These are phyloP conservation scores for Chalciporus sp. DNA, from an alignment of 1,284 basidiomycete species.

Conservation along the genomic window DNA sequence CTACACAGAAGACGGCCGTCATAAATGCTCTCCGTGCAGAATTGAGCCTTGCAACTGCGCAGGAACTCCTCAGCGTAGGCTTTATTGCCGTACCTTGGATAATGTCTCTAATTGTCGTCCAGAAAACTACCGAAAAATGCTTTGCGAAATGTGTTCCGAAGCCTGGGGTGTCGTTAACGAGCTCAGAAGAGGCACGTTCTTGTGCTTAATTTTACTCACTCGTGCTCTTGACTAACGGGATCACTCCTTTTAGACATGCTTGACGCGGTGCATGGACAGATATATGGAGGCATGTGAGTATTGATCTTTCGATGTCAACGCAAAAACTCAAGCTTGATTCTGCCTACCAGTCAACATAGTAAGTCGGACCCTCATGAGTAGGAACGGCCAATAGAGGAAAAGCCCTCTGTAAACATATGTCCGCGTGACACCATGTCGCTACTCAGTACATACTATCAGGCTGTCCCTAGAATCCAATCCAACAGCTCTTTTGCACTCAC, in stretches of 20 bases:
- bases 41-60: constrained; percentile 73
- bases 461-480: not conserved
- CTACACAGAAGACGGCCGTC: constrained; percentile 66
- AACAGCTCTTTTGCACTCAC: not conserved
- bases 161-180: constrained; percentile 67
- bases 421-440: not conserved
- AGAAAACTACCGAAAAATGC: constrained; percentile 82
- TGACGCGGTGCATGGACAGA: constrained; percentile 74
- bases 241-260: constrained; percentile 56
- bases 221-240: constrained; percentile 1
- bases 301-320: not conserved
- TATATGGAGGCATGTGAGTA: constrained; percentile 83
- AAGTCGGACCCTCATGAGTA: constrained; percentile 63
- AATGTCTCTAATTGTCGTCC: constrained; percentile 5
- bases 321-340: not conserved
- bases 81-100: not conserved
- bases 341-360: constrained; percentile 68
- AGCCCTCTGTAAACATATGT: constrained; percentile 10
- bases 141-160: constrained; percentile 80
- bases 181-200: constrained; percentile 67
- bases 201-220: not conserved
- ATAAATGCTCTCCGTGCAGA: constrained; percentile 73
- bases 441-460: not conserved
- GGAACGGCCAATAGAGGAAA: constrained; percentile 41
- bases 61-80: constrained; percentile 77